Base-by-base conservation (phyloP, 306 rosid species). In the Purshia tridentata region DNA sequence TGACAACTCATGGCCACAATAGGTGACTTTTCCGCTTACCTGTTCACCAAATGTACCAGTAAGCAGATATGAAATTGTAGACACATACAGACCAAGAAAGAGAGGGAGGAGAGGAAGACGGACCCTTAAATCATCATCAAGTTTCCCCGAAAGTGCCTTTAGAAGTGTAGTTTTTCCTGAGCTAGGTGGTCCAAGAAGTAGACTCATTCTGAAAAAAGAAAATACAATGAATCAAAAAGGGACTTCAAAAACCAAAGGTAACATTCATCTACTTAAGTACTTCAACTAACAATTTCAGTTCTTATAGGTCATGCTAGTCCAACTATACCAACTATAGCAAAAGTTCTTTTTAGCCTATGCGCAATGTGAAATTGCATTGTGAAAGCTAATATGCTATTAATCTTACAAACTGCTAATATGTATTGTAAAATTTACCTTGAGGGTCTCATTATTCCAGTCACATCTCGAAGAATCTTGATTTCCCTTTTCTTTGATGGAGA, bases 151-250 rank as follows among this genome's bases (percentile, higher is more conserved):
- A 51, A 90, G 88, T 61, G 91, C 91, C 51, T 76, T 73, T 53
- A 86, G 82, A 47, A 88, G 80, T 60, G 96, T 86, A 48, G 90
- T 90, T 78, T 88, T 88, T 41, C 96, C 96, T 11, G 91, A 72
- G 39, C 80, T 51, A 8, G 96, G 96, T 22, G 96, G 93, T 58
- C 91, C 96, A 19, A 88, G 78, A 69, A 90, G 92, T 20, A 90
- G 84, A 29, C 87, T 81, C 87, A 90, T 84, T 86, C 93, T 90
- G 71, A 51, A 46, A 54, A 46, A 54, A 10, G 13, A 35, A 37
- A 2, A 1, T 13, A 72, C n/a, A 46, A 7, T 29, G 16, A n/a
- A 7, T 6, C 15, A 29, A 35, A 23, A 50, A 13, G 14, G 20
- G 18, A 12, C 1, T 19, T 35, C 18, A 61, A 40, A 59, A 73